Evolutionary conservation across 2,329 filamentous ascomycete species (phyloP).

Genomic region (Stromatinia cepivora): DNA sequence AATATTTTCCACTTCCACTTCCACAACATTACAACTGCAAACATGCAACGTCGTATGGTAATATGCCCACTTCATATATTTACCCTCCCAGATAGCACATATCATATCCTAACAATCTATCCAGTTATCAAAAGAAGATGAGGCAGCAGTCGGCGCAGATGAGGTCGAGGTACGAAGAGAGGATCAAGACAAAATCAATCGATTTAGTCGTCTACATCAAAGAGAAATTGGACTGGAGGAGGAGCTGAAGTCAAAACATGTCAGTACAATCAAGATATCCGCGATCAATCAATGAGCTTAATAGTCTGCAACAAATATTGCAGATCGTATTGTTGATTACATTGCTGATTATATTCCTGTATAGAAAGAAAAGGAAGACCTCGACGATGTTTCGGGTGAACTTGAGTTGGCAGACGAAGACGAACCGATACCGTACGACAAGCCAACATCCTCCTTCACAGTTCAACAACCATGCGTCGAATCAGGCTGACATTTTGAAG

Average conservation of each 20-base stretch:
- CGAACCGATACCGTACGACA: constrained; percentile 77
- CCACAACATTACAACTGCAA: constrained; percentile 8
- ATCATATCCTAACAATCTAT: not conserved
- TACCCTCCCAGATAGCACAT: not conserved
- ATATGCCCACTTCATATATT: not conserved
- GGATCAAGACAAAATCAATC: constrained; percentile 99
- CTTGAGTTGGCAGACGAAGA: constrained; percentile 95
- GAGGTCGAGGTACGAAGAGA: constrained; percentile 94
- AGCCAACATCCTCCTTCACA: not conserved
- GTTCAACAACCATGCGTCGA: not conserved
- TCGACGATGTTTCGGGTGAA: constrained; percentile 88
- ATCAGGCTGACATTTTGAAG: constrained; percentile 49
- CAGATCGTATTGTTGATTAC: not conserved
- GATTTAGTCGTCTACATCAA: constrained; percentile 91
- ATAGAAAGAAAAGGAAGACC: constrained; percentile 97
- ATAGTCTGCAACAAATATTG: constrained; percentile 25
- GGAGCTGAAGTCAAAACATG: constrained; percentile 75
- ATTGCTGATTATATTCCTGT: constrained; percentile 6
- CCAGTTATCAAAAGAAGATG: constrained; percentile 89
- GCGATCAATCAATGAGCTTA: not conserved
- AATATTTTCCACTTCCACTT: not conserved
- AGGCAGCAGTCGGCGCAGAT: constrained; percentile 68
- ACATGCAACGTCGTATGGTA: constrained; percentile 36
- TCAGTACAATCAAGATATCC: constrained; percentile 45
- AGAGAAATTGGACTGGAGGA: constrained; percentile 78